A percentile compares a stretch with the other conserved stretches of the same genome.
Evolutionary conservation across 495 filamentous ascomycete genomes (phyloP).

Genomic region (Neurospora sp.): DNA sequence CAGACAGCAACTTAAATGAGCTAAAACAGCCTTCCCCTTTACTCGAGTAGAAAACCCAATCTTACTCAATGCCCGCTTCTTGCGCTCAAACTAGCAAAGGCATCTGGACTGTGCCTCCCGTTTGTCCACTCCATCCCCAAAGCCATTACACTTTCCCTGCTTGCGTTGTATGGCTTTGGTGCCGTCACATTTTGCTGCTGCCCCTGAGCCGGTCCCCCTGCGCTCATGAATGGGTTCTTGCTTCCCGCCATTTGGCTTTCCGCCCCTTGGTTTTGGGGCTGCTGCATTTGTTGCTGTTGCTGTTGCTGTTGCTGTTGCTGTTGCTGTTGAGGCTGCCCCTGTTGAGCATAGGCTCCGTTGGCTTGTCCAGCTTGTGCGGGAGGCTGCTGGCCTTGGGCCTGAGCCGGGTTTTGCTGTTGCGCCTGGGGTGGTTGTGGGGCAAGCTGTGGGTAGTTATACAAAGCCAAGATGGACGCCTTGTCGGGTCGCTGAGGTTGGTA

Average conservation of each 20-base stretch:
- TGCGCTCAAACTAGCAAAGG: slow-evolving; percentile 89
- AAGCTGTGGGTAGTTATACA: slow-evolving; percentile 74
- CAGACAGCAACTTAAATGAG: background rate
- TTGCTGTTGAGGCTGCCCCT: slow-evolving; percentile 13
- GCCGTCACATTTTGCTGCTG: slow-evolving; percentile 5
- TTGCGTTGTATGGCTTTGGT: slow-evolving; percentile 49
- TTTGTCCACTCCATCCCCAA: slow-evolving; percentile 55
- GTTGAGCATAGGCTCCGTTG: slow-evolving; percentile 10
- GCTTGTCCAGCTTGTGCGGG: slow-evolving; percentile 9
- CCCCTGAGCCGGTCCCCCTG: slow-evolving; percentile 3
- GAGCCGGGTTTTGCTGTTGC: slow-evolving; percentile 4
- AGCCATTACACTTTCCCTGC: slow-evolving; percentile 82
- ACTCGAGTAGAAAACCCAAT: background rate
- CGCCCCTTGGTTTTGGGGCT: slow-evolving; percentile 10
- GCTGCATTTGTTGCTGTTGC: slow-evolving; percentile 11
- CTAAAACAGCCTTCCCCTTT: background rate
- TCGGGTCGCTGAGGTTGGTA: slow-evolving; percentile 38
- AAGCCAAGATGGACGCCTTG: slow-evolving; percentile 76
- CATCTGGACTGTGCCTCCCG: slow-evolving; percentile 89
- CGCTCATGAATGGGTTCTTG: slow-evolving; percentile 39
- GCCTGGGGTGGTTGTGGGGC: slow-evolving; percentile 33
- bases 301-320: slow-evolving; percentile 6
- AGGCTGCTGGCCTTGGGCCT: slow-evolving; percentile 7
- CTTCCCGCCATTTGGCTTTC: slow-evolving; percentile 21
- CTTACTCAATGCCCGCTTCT: slow-evolving; percentile 9